Evolutionary conservation across 805 yeast species (phyloP).

Genomic region (Komagataella pseudopastoris): DNA sequence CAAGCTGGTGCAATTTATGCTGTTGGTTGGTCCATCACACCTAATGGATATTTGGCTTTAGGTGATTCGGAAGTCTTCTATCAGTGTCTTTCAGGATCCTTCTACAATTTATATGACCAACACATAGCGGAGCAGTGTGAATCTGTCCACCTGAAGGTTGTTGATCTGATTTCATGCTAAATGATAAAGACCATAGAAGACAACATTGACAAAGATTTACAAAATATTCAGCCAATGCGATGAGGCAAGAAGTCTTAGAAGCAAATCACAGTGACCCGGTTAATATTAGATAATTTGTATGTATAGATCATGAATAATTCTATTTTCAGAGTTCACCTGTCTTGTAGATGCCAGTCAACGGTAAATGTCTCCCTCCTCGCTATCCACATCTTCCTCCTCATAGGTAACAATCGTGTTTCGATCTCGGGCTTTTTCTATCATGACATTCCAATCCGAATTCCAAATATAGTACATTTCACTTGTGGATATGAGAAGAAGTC

Average conservation of each 20-base stretch:
- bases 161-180: slow-evolving; percentile 43
- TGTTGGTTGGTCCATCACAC: slow-evolving; percentile 45
- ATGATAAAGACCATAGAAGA: background rate
- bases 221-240: background rate
- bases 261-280: background rate
- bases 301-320: background rate
- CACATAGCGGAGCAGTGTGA: slow-evolving; percentile 47
- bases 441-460: slow-evolving; percentile 38
- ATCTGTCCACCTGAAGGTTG: slow-evolving; percentile 45
- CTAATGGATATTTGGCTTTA: slow-evolving; percentile 47
- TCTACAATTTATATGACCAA: slow-evolving; percentile 68
- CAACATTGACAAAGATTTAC: background rate
- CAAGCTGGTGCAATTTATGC: slow-evolving; percentile 66
- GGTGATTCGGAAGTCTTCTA: slow-evolving; percentile 51
- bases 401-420: slow-evolving; percentile 9
- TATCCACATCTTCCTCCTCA: background rate
- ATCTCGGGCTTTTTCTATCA: slow-evolving; percentile 19
- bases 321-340: background rate
- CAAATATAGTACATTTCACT: slow-evolving; percentile 32
- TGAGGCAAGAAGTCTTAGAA: background rate
- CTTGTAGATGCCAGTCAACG: background rate
- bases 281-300: background rate
- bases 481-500: slow-evolving; percentile 39
- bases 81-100: slow-evolving; percentile 65
- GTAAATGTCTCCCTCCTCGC: background rate